Evolutionary conservation across 306 rosid species (phyloP), one percentile per base, ranked within the genome.

Genomic region (Cercis canadensis): DNA sequence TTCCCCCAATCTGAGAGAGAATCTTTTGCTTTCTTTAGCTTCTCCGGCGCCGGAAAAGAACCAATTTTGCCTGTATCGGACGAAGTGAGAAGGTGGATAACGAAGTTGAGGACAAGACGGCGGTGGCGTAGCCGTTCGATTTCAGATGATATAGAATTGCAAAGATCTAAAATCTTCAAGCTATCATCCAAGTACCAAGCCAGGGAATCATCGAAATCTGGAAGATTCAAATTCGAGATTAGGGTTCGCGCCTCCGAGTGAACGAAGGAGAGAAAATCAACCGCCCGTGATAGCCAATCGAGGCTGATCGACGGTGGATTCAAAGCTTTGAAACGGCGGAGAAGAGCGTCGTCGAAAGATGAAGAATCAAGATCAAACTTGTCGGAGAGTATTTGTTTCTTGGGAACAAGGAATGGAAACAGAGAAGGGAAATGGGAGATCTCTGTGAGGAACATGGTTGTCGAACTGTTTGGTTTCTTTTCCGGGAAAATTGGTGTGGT

Each of bases 301-400:
- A 57, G 37, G 18, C 43, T n/a, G 44, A 57, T 57, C 43, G 63
- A 32, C 63, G 63, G 63, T 33, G 13, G 63, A 57, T 57, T n/a
- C 43, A 57, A 57, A n/a, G 44, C 40, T 12, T 14, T 31, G 43
- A 57, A 15, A 31, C 40, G 63, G 13, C 18, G 44, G 40, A 15
- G 21, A 8, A 57, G 11, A 14, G 43, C 11, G 13, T 33, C 12
- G 17, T 57, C 63, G 13, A 57, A 57, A 18, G 63, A 4, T 3
- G 43, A 37, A 2, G 17, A 14, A 4, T 31, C 21, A 16, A 13
- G 19, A 12, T 57, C 43, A 40, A 13, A 13, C n/a, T 32, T 32
- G 45, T 13, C 21, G 43, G 43, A 2, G 40, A 1, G 63, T 3
- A 40, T 11, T 4, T 31, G 43, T n/a, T 57, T 57, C 24, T 57